A percentile compares a stretch with the other conserved stretches of the same genome.
Evolutionary conservation across 2,329 filamentous ascomycete genomes (phyloP).

Genomic region (Elsinoe ampelina): DNA sequence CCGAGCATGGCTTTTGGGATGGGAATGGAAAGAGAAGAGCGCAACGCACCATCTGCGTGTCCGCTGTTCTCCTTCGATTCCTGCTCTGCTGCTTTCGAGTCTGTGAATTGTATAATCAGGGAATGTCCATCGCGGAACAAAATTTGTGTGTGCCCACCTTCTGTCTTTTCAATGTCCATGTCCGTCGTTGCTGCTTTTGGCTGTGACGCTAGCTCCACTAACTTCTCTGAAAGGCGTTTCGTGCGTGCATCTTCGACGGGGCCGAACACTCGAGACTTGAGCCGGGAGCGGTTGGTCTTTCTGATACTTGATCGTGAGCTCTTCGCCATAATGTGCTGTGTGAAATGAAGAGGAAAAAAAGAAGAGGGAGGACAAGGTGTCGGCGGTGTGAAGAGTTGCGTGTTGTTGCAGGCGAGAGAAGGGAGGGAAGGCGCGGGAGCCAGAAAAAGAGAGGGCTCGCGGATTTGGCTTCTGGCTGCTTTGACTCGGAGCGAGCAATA

Average conservation of each 20-base stretch:
- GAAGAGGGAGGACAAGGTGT: not conserved
- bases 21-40: slow-evolving; percentile 18
- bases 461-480: not conserved
- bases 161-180: slow-evolving; percentile 39
- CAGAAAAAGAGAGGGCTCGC: slow-evolving; percentile 9
- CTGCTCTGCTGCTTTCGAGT: slow-evolving; percentile 16
- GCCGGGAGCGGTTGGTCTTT: slow-evolving; percentile 73
- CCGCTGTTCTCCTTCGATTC: slow-evolving; percentile 17
- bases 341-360: slow-evolving; percentile 10
- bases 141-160: slow-evolving; percentile 18
- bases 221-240: slow-evolving; percentile 75
- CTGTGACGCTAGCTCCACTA: slow-evolving; percentile 69
- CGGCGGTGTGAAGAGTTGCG: slow-evolving; percentile 10
- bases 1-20: slow-evolving; percentile 15
- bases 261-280: slow-evolving; percentile 75
- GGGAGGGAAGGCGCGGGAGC: slow-evolving; percentile 8
- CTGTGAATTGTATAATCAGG: slow-evolving; percentile 10
- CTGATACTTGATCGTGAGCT: slow-evolving; percentile 66
- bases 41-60: slow-evolving; percentile 20
- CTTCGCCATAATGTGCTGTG: slow-evolving; percentile 63
- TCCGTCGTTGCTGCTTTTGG: slow-evolving; percentile 52
- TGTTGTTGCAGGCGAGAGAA: slow-evolving; percentile 1
- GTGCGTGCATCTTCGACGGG: slow-evolving; percentile 71
- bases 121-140: not conserved
- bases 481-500: slow-evolving; percentile 2